phyloP scores from a whole-genome alignment of 805 yeast species.

The Komagataella phaffii region DNA sequence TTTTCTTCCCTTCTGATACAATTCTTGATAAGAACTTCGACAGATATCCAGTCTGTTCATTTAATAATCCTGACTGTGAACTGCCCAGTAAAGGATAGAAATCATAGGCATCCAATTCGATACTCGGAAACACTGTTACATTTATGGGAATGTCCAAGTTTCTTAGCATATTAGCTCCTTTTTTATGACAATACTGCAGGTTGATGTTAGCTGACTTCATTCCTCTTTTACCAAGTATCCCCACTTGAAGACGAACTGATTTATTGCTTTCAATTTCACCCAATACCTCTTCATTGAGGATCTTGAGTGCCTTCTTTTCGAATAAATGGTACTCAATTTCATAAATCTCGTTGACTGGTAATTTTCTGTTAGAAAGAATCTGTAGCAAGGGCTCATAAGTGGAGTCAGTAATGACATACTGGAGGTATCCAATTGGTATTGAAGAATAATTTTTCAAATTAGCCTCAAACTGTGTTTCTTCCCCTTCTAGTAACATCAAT shows the following conservation, averaged over 20 bases:
- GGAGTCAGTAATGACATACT: conserved; percentile 60
- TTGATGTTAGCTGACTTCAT: conserved; percentile 51
- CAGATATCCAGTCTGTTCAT: conserved; percentile 10
- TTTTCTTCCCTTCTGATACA: conserved; percentile 16
- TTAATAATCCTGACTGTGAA: conserved; percentile 10
- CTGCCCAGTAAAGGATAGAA: conserved; percentile 40
- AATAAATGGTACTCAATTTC: conserved; percentile 63
- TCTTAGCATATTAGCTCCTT: conserved; percentile 30
- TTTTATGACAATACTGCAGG: conserved; percentile 34
- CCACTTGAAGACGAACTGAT: conserved; percentile 33
- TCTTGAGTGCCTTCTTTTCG: conserved; percentile 40
- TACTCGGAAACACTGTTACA: conserved; percentile 57
- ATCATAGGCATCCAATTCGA: conserved; percentile 68
- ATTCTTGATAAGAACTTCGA: conserved; percentile 20
- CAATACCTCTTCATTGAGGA: conserved; percentile 32
- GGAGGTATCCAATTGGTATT: conserved; percentile 40
- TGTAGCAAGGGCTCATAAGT: conserved; percentile 50
- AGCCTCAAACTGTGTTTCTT: conserved; percentile 35
- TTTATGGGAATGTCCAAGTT: conserved; percentile 54
- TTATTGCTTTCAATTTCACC: conserved; percentile 23
- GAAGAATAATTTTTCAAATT: conserved; percentile 43
- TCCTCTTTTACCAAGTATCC: conserved; percentile 61
- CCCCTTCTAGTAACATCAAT: conserved; percentile 75
- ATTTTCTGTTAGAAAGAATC: conserved; percentile 29
- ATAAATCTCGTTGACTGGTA: conserved; percentile 51